phyloP scores from a whole-genome alignment of 2,329 filamentous ascomycete genomes.

The Colletotrichum sp. region DNA sequence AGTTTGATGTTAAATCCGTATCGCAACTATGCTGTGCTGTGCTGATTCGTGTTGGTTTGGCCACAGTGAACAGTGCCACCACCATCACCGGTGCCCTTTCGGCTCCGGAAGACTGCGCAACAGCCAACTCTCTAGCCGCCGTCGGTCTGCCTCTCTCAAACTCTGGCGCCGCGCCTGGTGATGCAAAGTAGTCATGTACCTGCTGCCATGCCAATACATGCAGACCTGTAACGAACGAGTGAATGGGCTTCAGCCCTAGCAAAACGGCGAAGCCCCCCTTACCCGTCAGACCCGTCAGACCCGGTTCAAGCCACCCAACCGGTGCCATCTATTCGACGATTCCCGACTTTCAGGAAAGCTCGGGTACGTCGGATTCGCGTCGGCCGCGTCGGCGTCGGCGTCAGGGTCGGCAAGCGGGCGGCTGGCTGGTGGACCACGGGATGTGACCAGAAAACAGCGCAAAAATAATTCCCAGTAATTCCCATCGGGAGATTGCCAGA shows the following conservation, averaged over 20 bases:
- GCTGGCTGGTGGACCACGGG: not conserved
- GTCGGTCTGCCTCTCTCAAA: not conserved
- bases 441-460: not conserved
- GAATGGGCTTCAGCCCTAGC: not conserved
- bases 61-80: not conserved
- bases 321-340: not conserved
- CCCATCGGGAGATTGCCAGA: not conserved
- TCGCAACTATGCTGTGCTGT: not conserved
- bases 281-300: not conserved
- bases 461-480: not conserved
- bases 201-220: not conserved
- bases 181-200: not conserved
- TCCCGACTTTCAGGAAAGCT: not conserved
- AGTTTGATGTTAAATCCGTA: not conserved
- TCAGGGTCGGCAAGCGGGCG: not conserved
- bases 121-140: not conserved
- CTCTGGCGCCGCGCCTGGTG: not conserved
- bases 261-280: not conserved
- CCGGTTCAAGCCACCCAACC: not conserved
- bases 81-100: constrained; percentile 6
- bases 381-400: constrained; percentile 1
- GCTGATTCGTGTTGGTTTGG: not conserved
- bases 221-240: not conserved
- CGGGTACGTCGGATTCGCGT: constrained; percentile 7
- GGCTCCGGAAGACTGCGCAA: not conserved